Evolutionary conservation across 73 alveolate species (phyloP).

Genomic region (Paramecium octaurelia): DNA sequence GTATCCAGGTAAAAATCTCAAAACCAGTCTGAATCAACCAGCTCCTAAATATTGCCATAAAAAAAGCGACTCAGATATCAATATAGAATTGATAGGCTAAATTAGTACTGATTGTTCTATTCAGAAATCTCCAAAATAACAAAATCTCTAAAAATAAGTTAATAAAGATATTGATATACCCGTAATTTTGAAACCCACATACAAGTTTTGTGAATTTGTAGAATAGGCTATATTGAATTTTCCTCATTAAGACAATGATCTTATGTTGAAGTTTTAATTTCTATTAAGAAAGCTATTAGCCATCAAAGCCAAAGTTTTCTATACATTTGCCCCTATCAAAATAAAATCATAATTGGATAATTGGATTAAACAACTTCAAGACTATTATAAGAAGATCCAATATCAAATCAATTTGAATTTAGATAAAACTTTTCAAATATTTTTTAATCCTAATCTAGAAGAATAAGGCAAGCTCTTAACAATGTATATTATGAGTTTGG

Average conservation of each 20-base stretch:
- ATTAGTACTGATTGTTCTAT: not conserved
- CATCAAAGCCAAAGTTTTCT: not conserved
- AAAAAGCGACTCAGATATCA: not conserved
- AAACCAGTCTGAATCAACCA: not conserved
- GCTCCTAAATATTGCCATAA: not conserved
- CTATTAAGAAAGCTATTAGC: not conserved
- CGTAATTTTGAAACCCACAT: not conserved
- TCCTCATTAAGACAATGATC: not conserved
- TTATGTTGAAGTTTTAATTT: not conserved
- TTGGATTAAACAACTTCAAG: not conserved
- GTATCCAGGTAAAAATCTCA: not conserved
- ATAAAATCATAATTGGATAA: not conserved
- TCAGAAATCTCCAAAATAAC: not conserved
- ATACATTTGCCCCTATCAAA: not conserved
- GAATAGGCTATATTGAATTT: not conserved
- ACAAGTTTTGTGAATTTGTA: conserved; percentile 22
- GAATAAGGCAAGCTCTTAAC: not conserved
- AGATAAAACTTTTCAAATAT: not conserved
- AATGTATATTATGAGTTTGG: not conserved
- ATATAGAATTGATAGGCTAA: not conserved
- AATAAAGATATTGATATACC: not conserved
- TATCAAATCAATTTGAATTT: not conserved
- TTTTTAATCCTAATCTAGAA: not conserved
- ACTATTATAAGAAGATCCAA: not conserved
- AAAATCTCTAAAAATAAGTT: not conserved